phyloP scores from a whole-genome alignment of 2,329 filamentous ascomycete species.

The Paraconiothyrium brasiliense region DNA sequence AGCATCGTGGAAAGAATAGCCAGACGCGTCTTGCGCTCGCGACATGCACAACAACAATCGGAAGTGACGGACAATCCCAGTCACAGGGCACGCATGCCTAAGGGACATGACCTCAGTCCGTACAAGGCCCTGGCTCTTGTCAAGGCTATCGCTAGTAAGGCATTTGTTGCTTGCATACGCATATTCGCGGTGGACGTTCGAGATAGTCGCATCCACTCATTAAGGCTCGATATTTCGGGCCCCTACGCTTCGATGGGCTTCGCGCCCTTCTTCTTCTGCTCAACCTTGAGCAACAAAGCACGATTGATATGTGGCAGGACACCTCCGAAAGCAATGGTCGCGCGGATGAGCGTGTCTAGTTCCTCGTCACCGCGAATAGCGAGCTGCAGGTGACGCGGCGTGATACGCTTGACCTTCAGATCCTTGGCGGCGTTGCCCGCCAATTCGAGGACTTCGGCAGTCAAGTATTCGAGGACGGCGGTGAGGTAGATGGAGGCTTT shows the following conservation, averaged over 20 bases:
- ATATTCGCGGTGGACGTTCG: slow-evolving; percentile 7
- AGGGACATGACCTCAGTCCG: neutral
- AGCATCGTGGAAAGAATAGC: neutral
- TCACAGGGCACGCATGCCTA: neutral
- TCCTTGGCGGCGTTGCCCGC: slow-evolving; percentile 99
- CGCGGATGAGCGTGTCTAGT: slow-evolving; percentile 94
- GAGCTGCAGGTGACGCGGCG: slow-evolving; percentile 94
- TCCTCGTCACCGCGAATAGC: slow-evolving; percentile 99
- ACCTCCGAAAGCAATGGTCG: slow-evolving; percentile 98
- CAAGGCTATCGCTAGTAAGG: neutral
- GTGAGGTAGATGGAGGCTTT: slow-evolving; percentile 99
- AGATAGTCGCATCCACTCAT: neutral
- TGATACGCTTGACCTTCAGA: slow-evolving; percentile 99
- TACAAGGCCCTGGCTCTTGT: neutral
- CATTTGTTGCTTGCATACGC: neutral
- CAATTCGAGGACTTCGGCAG: slow-evolving; percentile 96
- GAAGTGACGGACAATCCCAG: neutral
- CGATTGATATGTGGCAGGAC: slow-evolving; percentile 99
- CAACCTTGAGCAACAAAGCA: slow-evolving; percentile 91
- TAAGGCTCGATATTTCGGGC: neutral
- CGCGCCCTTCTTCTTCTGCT: slow-evolving; percentile 97
- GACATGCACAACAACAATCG: neutral
- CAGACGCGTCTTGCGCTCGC: neutral
- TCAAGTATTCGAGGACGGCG: slow-evolving; percentile 96
- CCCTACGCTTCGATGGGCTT: slow-evolving; percentile 55